Evolutionary conservation across 257 asterid species (phyloP), one percentile per base, ranked within the genome.

Genomic region (Solanum tacnaense): DNA sequence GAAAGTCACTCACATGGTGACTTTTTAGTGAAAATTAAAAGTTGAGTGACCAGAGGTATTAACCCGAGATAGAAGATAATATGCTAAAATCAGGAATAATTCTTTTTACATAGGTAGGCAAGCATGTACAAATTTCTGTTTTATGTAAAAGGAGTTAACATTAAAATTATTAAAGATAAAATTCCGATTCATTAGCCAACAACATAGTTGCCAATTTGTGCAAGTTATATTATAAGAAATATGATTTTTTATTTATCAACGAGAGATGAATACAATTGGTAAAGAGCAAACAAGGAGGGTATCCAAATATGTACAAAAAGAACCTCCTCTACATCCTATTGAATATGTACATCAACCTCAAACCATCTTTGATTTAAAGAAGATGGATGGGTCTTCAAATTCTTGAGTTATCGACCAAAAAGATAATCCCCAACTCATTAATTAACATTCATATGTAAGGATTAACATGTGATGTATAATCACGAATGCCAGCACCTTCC

Each of bases 401-500:
- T 34, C 23, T 86, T 46, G 85, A 2, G 7, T 15, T 62, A 36
- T 27, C 5, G 18, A 38, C 35, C 1, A 67, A 25, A 16, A 62
- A 56, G 1, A 79, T 44, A 9, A 39, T 25, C 2, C 29, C 60
- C 32, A n/a, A 39, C 60, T 39, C 7, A 39, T 65, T 36, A 84
- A 29, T 11, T 25, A 12, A 31, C 2, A 8, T 25, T 85, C 31
- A 85, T n/a, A 85, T 35, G 68, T 85, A 85, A 36, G 88, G 98
- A 49, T 96, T 97, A 79, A 97, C 87, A 67, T 95, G 99, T 8
- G 98, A 94, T 0, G 99, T 85, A 85, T 96, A 97, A 71, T 96
- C 98, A 5, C 98, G 90, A 82, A 95, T 96, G 23, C 99, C 98
- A 9, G 97, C 99, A 56, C 99, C 99, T 94, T 96, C 99, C 96